A percentile compares a stretch with the other conserved stretches of the same genome.
Evolutionary conservation across 441 rosid species (phyloP).

Genomic region (Syzygium malaccense): DNA sequence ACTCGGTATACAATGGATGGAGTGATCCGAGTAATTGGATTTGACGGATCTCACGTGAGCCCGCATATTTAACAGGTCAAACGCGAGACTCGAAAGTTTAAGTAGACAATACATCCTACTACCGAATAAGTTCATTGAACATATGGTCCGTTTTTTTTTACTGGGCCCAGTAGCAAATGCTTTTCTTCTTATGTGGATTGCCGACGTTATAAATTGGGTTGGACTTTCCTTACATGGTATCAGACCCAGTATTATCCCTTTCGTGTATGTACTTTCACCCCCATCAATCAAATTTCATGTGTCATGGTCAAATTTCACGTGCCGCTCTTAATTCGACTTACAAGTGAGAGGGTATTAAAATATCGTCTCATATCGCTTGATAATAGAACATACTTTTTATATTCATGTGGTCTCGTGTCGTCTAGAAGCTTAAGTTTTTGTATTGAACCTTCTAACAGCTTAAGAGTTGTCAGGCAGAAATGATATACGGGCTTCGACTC

Average conservation of each 20-base stretch:
- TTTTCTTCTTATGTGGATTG: background rate
- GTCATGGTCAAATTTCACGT: background rate
- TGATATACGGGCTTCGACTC: background rate
- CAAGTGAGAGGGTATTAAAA: too few species aligned
- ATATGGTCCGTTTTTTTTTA: background rate
- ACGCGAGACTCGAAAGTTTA: background rate
- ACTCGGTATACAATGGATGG: background rate
- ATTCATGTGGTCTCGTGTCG: fast-evolving
- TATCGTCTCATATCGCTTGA: background rate
- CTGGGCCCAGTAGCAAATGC: background rate
- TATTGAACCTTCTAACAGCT: background rate
- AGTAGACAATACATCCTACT: background rate
- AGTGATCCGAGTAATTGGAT: background rate
- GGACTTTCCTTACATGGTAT: background rate
- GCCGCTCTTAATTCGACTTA: background rate
- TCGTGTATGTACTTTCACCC: background rate
- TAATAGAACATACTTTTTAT: background rate
- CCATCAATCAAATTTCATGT: background rate
- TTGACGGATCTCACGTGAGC: background rate
- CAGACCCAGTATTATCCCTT: background rate
- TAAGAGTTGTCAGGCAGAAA: background rate
- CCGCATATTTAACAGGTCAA: background rate
- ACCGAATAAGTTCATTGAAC: background rate
- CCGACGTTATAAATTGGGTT: background rate
- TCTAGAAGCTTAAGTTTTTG: background rate